Conservation (phyloP, 2,329 filamentous ascomycete genomes). For the Beauveria sp. region DNA sequence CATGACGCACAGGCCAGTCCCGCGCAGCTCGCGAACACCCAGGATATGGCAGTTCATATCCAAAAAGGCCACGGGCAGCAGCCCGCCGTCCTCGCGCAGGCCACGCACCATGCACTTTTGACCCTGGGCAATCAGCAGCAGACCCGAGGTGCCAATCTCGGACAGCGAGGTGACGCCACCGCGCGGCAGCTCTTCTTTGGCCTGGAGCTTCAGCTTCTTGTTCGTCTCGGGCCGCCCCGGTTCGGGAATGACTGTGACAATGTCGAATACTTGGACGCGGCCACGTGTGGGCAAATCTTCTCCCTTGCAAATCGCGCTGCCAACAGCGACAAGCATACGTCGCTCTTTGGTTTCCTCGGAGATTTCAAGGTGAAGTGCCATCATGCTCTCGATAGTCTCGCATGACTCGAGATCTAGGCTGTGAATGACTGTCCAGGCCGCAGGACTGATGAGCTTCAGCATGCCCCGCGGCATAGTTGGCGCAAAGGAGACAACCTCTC, state of each 20-base stretch:
- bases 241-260: constrained; percentile 86
- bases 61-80: constrained; percentile 92
- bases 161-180: constrained; percentile 85
- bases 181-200: constrained; percentile 83
- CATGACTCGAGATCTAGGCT: constrained; percentile 62
- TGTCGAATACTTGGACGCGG: constrained; percentile 81
- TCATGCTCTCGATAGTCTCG: constrained; percentile 74
- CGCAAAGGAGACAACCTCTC: constrained; percentile 56
- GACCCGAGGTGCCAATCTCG: constrained; percentile 77
- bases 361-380: constrained; percentile 77
- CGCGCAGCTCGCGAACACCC: constrained; percentile 72
- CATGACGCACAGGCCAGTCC: constrained; percentile 79
- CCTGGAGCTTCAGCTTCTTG: constrained; percentile 75
- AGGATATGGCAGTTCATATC: constrained; percentile 94
- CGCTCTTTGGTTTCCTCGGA: constrained; percentile 88
- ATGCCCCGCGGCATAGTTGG: constrained; percentile 66
- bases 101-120: constrained; percentile 97
- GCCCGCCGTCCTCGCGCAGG: constrained; percentile 86
- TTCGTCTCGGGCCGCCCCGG: constrained; percentile 80
- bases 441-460: constrained; percentile 71
- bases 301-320: constrained; percentile 77
- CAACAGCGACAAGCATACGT: constrained; percentile 73
- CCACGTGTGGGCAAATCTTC: constrained; percentile 86
- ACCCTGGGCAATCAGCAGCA: constrained; percentile 83
- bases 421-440: constrained; percentile 73